A percentile compares a stretch with the other conserved stretches of the same genome.
These are phyloP conservation scores for Psophocarpus tetragonolobus DNA, from an alignment of 306 rosid species.

Conservation along the genomic window DNA sequence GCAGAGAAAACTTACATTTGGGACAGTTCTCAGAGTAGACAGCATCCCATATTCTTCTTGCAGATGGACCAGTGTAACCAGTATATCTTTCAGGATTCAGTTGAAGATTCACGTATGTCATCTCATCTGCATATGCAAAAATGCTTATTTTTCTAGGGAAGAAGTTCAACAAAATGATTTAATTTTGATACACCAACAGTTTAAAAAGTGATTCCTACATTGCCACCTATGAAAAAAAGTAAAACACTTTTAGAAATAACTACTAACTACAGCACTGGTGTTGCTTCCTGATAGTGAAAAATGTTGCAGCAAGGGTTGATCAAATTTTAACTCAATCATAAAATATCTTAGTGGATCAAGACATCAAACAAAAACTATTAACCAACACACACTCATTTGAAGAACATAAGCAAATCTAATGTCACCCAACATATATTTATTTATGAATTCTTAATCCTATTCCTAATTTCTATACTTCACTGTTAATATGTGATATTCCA, in stretches of 20 bases:
- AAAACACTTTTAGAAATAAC: slow-evolving; percentile 9
- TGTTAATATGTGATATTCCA: slow-evolving; percentile 7
- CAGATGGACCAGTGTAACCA: slow-evolving; percentile 91
- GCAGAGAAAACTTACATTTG: slow-evolving; percentile 62
- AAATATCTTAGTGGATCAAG: background rate
- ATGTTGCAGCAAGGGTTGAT: background rate
- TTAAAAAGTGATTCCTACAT: background rate
- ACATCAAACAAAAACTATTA: slow-evolving; percentile 7
- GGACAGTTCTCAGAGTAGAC: slow-evolving; percentile 95
- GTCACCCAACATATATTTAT: slow-evolving; percentile 10
- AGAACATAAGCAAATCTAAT: background rate
- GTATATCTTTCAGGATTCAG: slow-evolving; percentile 95
- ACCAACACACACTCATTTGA: slow-evolving; percentile 10
- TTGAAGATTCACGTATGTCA: slow-evolving; percentile 96
- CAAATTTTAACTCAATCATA: background rate
- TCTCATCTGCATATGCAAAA: slow-evolving; percentile 64
- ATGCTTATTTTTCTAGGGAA: slow-evolving; percentile 13
- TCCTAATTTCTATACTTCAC: background rate
- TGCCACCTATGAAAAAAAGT: background rate
- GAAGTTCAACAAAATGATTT: slow-evolving; percentile 7
- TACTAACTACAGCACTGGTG: background rate
- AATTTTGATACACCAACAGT: background rate
- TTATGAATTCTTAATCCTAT: slow-evolving; percentile 9
- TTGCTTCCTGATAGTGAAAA: background rate
- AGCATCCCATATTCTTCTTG: slow-evolving; percentile 96